Conservation (phyloP, 2,329 filamentous ascomycete species). For the Penicillium sp. region DNA sequence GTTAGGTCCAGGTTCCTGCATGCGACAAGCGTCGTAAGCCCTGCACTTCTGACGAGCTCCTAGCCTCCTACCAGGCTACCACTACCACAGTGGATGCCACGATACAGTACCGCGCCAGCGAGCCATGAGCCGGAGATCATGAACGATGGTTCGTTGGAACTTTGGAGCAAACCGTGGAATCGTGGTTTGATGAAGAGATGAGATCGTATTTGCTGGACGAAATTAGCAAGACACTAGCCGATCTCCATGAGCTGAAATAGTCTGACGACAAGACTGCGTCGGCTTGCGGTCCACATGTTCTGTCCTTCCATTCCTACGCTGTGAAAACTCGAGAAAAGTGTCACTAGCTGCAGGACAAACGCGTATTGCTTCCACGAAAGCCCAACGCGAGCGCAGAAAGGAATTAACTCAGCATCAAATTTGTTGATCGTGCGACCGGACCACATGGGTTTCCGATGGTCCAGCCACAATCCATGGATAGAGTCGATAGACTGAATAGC, state of each 20-base stretch:
- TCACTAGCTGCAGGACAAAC: background rate
- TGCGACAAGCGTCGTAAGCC: no score
- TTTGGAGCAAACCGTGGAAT: background rate
- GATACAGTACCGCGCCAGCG: background rate
- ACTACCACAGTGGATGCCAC: no score
- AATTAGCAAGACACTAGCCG: background rate
- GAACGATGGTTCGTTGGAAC: background rate
- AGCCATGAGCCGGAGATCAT: background rate
- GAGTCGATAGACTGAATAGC: slow-evolving; percentile 21
- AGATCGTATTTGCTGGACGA: background rate
- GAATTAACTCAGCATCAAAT: background rate
- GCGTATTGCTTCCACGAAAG: background rate
- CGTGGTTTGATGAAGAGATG: background rate
- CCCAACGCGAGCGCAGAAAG: background rate
- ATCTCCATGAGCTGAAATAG: background rate
- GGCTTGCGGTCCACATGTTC: background rate
- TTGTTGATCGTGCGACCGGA: background rate
- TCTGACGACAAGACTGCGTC: background rate
- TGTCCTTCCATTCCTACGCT: background rate
- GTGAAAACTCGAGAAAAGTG: background rate
- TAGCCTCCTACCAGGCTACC: no score
- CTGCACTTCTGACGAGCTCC: no score
- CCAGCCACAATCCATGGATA: slow-evolving; percentile 10
- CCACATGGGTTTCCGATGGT: background rate
- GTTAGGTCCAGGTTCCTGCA: background rate